A percentile compares a stretch with the other conserved stretches of the same genome.
These are phyloP conservation scores for Isoetes taiwanensis DNA, from an alignment of 75 land plant species.

Conservation along the genomic window DNA sequence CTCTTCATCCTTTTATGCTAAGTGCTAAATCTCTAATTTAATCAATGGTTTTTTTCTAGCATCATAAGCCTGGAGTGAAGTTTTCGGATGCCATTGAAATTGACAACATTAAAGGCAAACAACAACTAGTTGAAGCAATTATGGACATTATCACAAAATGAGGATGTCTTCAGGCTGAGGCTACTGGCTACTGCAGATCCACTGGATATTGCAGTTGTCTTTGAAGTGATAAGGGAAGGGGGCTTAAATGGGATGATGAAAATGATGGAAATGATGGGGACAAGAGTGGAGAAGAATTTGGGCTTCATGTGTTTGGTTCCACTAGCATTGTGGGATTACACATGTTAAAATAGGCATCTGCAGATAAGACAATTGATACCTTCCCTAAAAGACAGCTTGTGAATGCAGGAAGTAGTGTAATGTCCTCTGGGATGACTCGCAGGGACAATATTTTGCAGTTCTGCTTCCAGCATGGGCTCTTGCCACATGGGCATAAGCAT, in stretches of 20 bases:
- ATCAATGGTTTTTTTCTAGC: no score
- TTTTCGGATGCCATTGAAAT: no score
- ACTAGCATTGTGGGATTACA: slow-evolving; percentile 55
- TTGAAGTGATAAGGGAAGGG: slow-evolving; percentile 81
- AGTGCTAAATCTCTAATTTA: no score
- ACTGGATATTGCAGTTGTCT: slow-evolving; percentile 64
- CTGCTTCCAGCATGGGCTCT: slow-evolving; percentile 98
- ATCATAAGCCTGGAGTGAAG: no score
- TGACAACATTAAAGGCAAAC: slow-evolving; percentile 69
- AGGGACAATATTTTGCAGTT: slow-evolving; percentile 78
- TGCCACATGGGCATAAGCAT: slow-evolving; percentile 91
- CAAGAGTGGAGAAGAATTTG: slow-evolving; percentile 65
- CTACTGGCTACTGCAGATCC: slow-evolving; percentile 59
- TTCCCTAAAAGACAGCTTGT: slow-evolving; percentile 12
- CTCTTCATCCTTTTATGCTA: no score
- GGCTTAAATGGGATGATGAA: slow-evolving; percentile 46
- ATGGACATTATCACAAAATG: slow-evolving; percentile 83
- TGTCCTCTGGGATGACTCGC: slow-evolving; percentile 94
- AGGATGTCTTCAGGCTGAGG: slow-evolving; percentile 31
- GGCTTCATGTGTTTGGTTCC: slow-evolving; percentile 57
- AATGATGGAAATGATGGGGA: slow-evolving; percentile 41
- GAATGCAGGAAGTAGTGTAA: neutral
- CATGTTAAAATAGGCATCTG: neutral
- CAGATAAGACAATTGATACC: slow-evolving; percentile 9
- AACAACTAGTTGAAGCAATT: slow-evolving; percentile 87